Percentiles rank a stretch among this genome's conserved stretches.
phyloP scores from a whole-genome alignment of 805 yeast species.

The Myxozyma sirexii region DNA sequence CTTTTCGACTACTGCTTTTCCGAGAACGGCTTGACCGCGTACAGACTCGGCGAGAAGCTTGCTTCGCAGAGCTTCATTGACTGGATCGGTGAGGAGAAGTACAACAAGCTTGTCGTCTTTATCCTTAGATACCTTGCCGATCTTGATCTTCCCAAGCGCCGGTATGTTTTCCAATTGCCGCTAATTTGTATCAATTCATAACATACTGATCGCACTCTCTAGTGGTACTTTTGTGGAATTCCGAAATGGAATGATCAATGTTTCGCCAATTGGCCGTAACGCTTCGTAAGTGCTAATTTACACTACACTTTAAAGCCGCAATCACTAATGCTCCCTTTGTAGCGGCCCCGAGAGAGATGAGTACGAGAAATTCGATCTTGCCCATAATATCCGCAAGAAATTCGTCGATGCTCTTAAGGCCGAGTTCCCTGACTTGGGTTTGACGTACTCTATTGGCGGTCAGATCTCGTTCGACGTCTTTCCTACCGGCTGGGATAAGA shows the following conservation, averaged over 20 bases:
- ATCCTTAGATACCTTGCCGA: slow-evolving; percentile 81
- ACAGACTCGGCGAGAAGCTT: slow-evolving; percentile 82
- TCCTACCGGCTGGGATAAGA: slow-evolving; percentile 99
- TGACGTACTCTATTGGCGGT: slow-evolving; percentile 98
- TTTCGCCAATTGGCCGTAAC: slow-evolving; percentile 98
- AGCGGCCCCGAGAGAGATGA: slow-evolving; percentile 85
- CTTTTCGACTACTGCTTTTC: slow-evolving; percentile 95
- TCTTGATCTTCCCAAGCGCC: slow-evolving; percentile 90
- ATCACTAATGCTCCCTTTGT: too few relatives aligned
- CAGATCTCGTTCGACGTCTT: slow-evolving; percentile 98
- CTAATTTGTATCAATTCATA: not conserved
- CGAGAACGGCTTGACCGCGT: slow-evolving; percentile 98
- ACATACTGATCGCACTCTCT: not conserved
- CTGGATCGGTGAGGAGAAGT: slow-evolving; percentile 95
- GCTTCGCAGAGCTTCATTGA: slow-evolving; percentile 92
- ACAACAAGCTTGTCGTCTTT: slow-evolving; percentile 85
- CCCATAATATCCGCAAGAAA: slow-evolving; percentile 76
- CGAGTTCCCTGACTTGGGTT: slow-evolving; percentile 77
- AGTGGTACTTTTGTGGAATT: slow-evolving; percentile 95
- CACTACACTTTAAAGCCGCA: not conserved
- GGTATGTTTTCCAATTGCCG: slow-evolving; percentile 41
- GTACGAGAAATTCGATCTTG: slow-evolving; percentile 80
- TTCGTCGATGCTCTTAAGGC: slow-evolving; percentile 83
- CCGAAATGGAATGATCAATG: slow-evolving; percentile 99
- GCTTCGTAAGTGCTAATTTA: slow-evolving; percentile 56